A percentile compares a stretch with the other conserved stretches of the same genome.
Conservation (phyloP, 2,329 filamentous ascomycete genomes). For the Biscogniauxia sp. region DNA sequence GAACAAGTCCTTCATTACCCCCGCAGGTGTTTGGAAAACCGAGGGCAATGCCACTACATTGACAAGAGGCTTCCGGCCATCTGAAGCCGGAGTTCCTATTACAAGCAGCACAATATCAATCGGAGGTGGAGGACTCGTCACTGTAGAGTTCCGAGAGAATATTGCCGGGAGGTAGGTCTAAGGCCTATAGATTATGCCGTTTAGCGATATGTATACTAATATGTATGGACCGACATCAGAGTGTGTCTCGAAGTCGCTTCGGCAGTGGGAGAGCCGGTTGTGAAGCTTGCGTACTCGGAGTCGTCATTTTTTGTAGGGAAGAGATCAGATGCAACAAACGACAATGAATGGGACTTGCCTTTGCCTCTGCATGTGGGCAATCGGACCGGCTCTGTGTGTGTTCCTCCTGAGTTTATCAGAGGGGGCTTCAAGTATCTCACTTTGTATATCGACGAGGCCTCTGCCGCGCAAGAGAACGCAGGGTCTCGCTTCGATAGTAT, state of each 20-base stretch:
- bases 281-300: slow-evolving; percentile 37
- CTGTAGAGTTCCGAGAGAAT: slow-evolving; percentile 40
- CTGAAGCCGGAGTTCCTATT: background rate
- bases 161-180: slow-evolving; percentile 37
- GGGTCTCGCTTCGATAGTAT: slow-evolving; percentile 19
- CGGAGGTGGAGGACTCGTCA: slow-evolving; percentile 34
- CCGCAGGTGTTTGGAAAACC: slow-evolving; percentile 32
- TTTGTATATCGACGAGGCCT: slow-evolving; percentile 29
- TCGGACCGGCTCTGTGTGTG: slow-evolving; percentile 32
- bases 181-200: background rate
- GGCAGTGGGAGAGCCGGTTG: slow-evolving; percentile 28
- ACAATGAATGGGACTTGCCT: slow-evolving; percentile 33
- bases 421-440: slow-evolving; percentile 42
- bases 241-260: slow-evolving; percentile 35
- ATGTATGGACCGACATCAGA: slow-evolving; percentile 17
- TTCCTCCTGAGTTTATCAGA: slow-evolving; percentile 33
- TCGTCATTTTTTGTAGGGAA: slow-evolving; percentile 35
- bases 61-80: slow-evolving; percentile 4
- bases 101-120: slow-evolving; percentile 23
- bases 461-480: slow-evolving; percentile 10
- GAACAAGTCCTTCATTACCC: slow-evolving; percentile 35
- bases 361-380: slow-evolving; percentile 28
- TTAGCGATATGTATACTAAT: background rate
- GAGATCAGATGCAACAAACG: slow-evolving; percentile 35
- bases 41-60: slow-evolving; percentile 33